phyloP scores from a whole-genome alignment of 345 rosid species.

The Arabidopsis suecica region DNA sequence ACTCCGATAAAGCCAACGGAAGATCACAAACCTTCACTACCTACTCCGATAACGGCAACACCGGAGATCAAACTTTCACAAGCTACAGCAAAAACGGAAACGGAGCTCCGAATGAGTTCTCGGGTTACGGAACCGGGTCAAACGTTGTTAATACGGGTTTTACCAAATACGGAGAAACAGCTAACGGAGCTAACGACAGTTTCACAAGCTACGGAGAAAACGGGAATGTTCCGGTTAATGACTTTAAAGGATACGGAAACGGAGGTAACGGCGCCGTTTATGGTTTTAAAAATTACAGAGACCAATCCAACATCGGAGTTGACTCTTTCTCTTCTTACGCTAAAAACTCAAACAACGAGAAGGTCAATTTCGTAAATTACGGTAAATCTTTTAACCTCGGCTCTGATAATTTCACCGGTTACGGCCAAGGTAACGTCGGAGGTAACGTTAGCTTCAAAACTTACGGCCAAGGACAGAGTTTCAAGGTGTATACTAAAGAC shows the following conservation, averaged over 20 bases:
- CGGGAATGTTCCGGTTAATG: conserved; percentile 67
- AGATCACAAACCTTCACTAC: conserved; percentile 56
- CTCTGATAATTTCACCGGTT: conserved; percentile 59
- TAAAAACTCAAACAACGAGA: conserved; percentile 55
- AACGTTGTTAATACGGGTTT: conserved; percentile 75
- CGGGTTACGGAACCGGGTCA: conserved; percentile 61
- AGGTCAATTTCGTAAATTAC: conserved; percentile 61
- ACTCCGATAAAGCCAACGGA: conserved; percentile 60
- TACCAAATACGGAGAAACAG: conserved; percentile 60
- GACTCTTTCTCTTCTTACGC: conserved; percentile 72
- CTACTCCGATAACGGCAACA: conserved; percentile 58
- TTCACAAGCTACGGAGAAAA: conserved; percentile 69
- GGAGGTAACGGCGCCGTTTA: conserved; percentile 59
- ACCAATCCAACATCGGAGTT: conserved; percentile 62
- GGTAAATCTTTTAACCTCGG: conserved; percentile 61
- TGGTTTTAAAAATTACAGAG: conserved; percentile 62
- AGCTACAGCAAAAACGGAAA: conserved; percentile 77
- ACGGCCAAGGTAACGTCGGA: conserved; percentile 52
- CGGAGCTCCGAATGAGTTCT: conserved; percentile 63
- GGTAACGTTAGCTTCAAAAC: conserved; percentile 54
- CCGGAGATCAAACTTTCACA: conserved; percentile 63
- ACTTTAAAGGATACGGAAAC: conserved; percentile 62
- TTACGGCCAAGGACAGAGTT: conserved; percentile 60
- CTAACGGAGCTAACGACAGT: conserved; percentile 59
- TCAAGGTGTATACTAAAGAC: conserved; percentile 55